These are phyloP conservation scores for Globisporangium paroecandrum DNA, from an alignment of 352 stramenopile species.

Conservation along the genomic window DNA sequence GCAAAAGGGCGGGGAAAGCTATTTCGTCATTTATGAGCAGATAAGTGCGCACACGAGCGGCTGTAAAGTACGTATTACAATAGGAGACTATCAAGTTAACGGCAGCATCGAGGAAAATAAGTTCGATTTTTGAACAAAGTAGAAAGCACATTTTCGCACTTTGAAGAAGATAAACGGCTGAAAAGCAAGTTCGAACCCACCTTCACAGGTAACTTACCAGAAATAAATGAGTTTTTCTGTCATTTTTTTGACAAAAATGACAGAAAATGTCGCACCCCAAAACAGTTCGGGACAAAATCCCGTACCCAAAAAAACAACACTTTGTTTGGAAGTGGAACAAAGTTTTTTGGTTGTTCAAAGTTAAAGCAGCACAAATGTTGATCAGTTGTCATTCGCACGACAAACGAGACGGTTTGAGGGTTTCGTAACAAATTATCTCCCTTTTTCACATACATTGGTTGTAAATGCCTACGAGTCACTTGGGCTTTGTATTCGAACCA, in stretches of 20 bases:
- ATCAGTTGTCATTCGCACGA: too few relatives aligned
- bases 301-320: too few relatives aligned
- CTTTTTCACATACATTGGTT: too few relatives aligned
- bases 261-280: too few relatives aligned
- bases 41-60: neutral
- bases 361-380: too few relatives aligned
- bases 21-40: neutral
- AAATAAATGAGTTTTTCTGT: slow-evolving; percentile 6
- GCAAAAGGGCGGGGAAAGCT: neutral
- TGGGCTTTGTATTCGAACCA: too few relatives aligned
- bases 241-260: neutral
- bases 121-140: neutral
- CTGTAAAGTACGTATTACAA: neutral
- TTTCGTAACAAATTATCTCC: too few relatives aligned
- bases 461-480: too few relatives aligned
- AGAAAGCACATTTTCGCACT: neutral
- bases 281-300: too few relatives aligned
- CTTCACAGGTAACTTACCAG: neutral
- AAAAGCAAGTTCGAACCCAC: neutral
- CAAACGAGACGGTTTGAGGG: too few relatives aligned
- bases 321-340: too few relatives aligned
- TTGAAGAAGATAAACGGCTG: neutral
- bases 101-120: neutral
- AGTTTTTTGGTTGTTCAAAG: too few relatives aligned
- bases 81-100: neutral